phyloP scores from a whole-genome alignment of 2,329 filamentous ascomycete genomes.

The Pseudogymnoascus sp. region DNA sequence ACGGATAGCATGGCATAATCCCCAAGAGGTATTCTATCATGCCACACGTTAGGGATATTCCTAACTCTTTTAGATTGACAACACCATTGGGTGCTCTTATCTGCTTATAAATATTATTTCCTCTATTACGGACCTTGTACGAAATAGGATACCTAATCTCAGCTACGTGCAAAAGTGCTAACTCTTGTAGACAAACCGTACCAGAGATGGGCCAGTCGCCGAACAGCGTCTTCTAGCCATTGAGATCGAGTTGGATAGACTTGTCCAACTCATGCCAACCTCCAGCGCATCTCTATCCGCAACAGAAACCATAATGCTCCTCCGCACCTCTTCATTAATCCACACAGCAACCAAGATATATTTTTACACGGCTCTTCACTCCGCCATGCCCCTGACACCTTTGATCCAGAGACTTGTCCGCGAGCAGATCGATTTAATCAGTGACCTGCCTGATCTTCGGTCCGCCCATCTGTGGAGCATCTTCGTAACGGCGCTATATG shows the following conservation, averaged over 20 bases:
- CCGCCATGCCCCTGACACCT: constrained; percentile 10
- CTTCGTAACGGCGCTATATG: constrained; percentile 15
- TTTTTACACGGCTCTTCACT: constrained; percentile 13
- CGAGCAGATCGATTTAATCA: constrained; percentile 11
- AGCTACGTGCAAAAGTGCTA: no score
- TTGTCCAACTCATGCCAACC: constrained; percentile 11
- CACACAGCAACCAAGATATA: constrained; percentile 14
- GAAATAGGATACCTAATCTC: constrained; percentile 6
- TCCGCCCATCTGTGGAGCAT: constrained; percentile 16
- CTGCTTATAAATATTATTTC: constrained; percentile 13
- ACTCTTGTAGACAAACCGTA: no score
- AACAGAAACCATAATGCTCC: constrained; percentile 7
- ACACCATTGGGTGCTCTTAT: constrained; percentile 11
- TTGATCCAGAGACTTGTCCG: constrained; percentile 9
- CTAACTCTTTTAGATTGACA: constrained; percentile 6
- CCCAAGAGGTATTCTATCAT: constrained; percentile 8
- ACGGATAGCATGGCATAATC: constrained; percentile 12
- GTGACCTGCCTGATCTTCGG: neutral
- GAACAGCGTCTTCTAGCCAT: neutral
- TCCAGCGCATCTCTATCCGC: neutral
- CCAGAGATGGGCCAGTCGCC: neutral
- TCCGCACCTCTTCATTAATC: constrained; percentile 11
- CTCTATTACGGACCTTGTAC: constrained; percentile 13
- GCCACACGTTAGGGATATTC: neutral
- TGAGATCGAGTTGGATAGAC: constrained; percentile 10